These are phyloP conservation scores for Blastomyces gilchristii DNA, from an alignment of 2,329 filamentous ascomycete genomes.

Conservation along the genomic window DNA sequence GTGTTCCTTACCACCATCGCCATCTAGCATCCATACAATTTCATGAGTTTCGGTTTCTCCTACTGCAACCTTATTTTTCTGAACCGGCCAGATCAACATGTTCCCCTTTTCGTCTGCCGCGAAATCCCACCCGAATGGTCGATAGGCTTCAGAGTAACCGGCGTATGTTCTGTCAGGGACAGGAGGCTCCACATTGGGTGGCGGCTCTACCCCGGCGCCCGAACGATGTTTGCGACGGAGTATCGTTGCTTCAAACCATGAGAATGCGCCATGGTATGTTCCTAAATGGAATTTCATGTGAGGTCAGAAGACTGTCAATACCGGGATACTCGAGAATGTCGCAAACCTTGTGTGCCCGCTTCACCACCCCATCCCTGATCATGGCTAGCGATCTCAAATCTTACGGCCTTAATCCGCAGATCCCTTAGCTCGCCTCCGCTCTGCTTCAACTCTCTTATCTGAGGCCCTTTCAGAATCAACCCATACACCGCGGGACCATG, in stretches of 20 bases:
- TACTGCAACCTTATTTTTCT: not conserved
- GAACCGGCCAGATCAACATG: not conserved
- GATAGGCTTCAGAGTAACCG: not conserved
- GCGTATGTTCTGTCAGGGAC: not conserved
- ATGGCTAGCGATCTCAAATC: slow-evolving; percentile 6
- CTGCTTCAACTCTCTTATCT: slow-evolving; percentile 4
- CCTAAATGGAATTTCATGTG: not conserved
- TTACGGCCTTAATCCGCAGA: slow-evolving; percentile 2
- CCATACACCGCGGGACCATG: not conserved
- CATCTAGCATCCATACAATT: slow-evolving; percentile 1
- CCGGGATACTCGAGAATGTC: not conserved
- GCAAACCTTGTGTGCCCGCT: not conserved
- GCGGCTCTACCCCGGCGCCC: not conserved
- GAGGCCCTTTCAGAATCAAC: slow-evolving; percentile 1
- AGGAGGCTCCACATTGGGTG: not conserved
- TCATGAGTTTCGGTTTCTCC: not conserved
- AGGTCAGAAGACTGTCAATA: not conserved
- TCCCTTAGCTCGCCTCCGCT: slow-evolving; percentile 3
- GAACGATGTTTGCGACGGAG: not conserved
- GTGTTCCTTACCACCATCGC: not conserved
- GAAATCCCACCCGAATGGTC: slow-evolving; percentile 3
- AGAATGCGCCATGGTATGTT: slow-evolving; percentile 1
- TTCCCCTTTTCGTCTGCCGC: not conserved
- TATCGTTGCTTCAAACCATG: slow-evolving; percentile 7
- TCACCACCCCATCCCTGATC: slow-evolving; percentile 9